Percentiles rank a stretch among this genome's conserved stretches.
phyloP scores from a whole-genome alignment of 768 basidiomycete species.

The Leccinum pellstonianum region DNA sequence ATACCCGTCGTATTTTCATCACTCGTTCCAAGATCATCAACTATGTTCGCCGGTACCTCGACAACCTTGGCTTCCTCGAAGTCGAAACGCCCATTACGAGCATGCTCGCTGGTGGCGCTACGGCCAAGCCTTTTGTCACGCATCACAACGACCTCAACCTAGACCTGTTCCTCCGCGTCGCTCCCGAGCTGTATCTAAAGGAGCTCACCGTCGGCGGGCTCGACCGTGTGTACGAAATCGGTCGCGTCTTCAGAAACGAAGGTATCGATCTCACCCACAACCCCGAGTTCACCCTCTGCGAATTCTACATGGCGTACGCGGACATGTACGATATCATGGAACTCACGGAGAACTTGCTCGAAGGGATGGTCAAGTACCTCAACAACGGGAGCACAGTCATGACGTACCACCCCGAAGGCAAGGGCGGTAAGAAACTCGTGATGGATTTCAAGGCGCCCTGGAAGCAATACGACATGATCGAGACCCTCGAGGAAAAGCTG shows the following conservation, averaged over 20 bases:
- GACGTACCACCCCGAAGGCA: constrained; percentile 90
- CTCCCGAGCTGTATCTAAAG: constrained; percentile 98
- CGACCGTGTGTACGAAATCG: constrained; percentile 98
- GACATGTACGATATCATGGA: constrained; percentile 99
- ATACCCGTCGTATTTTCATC: constrained; percentile 87
- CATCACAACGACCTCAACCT: constrained; percentile 98
- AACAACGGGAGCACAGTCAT: constrained; percentile 79
- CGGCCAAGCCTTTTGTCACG: constrained; percentile 97
- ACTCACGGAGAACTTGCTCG: constrained; percentile 85
- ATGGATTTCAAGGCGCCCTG: constrained; percentile 92
- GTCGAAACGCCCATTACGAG: constrained; percentile 99
- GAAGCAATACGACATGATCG: constrained; percentile 99
- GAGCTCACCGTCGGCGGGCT: constrained; percentile 95
- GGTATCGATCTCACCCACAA: constrained; percentile 99
- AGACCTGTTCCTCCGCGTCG: constrained; percentile 95
- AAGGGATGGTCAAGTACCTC: constrained; percentile 86
- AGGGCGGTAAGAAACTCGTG: constrained; percentile 70
- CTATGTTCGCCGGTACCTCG: constrained; percentile 89
- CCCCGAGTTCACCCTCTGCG: constrained; percentile 98
- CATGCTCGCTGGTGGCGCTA: constrained; percentile 94
- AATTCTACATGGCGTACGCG: constrained; percentile 99
- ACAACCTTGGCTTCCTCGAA: constrained; percentile 92
- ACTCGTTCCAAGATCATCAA: constrained; percentile 88
- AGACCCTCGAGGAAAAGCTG: constrained; percentile 91
- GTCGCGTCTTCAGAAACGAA: constrained; percentile 97